Base-by-base conservation (phyloP, 495 filamentous ascomycete species). In the Poronia punctata region DNA sequence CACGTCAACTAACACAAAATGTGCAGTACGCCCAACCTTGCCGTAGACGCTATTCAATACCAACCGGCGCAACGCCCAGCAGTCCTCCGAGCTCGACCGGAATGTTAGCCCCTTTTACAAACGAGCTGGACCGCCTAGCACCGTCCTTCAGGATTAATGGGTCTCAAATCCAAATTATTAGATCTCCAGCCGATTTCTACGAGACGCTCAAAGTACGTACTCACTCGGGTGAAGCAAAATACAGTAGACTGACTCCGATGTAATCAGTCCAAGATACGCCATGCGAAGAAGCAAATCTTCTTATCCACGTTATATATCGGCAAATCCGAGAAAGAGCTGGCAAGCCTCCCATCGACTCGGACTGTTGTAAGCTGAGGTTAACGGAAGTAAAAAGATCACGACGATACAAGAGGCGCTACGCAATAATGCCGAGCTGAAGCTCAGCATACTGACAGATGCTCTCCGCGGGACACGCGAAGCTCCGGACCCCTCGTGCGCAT, bases 271-370 rank as follows among this genome's bases (percentile, higher is more conserved):
- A 93, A 87, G 67, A 96, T 99, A 50, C 72, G 72, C 24, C 75
- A 74, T 45, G 92, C 92, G 3, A 75, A 83, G 52, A 64, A 67
- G 33, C 76, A 86, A 46, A 82, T 99, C 52, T 99, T 88, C 59
- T 68, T 99, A 35, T 93, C 87, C 14, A 97, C 92, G 0, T 68
- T 99, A 21, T 99, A 99, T 55, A 88, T 99, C 53, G 92, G 92
- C 47, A 93, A 90, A 64, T 82, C 84, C 1, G 92, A 99, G 64
- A 71, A 86, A 65, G 93, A 96, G 43, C 66, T 99, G 54, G 81
- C 83, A 71, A 45, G 42, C 21, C 8, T 38, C 35, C 42, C 42
- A 16, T 6, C 34, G 35, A 38, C 27, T 21, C 16, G 27, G 34
- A 45, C 1, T 17, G 15, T 19, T 9, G n/a, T 45, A 35, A 38